A percentile compares a stretch with the other conserved stretches of the same genome.
Conservation (phyloP, 2,329 filamentous ascomycete genomes). For the Claviceps pazoutovae region DNA sequence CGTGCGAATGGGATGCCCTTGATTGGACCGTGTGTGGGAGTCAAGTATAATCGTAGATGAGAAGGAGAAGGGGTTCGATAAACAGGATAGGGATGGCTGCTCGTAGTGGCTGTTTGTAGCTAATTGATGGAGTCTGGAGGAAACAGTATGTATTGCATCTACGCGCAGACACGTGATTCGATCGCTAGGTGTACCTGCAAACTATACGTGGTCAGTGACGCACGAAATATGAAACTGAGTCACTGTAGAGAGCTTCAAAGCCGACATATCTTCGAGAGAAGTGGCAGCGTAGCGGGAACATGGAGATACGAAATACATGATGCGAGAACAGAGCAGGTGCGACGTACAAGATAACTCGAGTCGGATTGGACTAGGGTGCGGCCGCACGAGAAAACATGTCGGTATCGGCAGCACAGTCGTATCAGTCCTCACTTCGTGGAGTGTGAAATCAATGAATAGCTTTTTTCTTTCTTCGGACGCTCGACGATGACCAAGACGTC, state of each 20-base stretch:
- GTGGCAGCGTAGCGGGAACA: neutral
- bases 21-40: no score
- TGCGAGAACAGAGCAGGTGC: neutral
- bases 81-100: neutral
- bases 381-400: slow-evolving; percentile 5
- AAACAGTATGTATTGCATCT: neutral
- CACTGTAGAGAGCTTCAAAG: neutral
- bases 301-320: neutral
- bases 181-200: neutral
- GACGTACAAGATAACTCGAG: neutral
- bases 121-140: neutral
- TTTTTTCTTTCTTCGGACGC: neutral
- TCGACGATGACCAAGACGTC: neutral
- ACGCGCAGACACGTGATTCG: neutral
- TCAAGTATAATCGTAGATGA: neutral
- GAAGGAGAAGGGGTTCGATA: neutral
- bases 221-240: neutral
- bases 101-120: neutral
- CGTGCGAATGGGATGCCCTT: neutral
- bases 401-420: slow-evolving; percentile 1
- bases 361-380: neutral
- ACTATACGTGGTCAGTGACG: neutral
- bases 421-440: neutral
- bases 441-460: no score
- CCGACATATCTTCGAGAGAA: neutral